Evolutionary conservation across 345 rosid species (phyloP).

Genomic region (Pelargonium nanum): DNA sequence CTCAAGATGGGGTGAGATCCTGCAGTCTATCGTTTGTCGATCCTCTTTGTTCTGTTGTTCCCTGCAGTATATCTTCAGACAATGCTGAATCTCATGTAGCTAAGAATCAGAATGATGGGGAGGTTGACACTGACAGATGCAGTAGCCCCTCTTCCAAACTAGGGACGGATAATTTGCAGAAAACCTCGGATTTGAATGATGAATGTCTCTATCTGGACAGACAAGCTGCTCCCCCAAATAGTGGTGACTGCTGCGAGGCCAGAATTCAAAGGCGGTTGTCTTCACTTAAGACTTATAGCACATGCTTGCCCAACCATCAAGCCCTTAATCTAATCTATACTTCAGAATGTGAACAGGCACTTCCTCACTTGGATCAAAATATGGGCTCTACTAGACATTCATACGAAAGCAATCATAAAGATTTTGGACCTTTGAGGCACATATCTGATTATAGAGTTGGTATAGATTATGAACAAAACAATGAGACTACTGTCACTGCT

Average conservation of each 20-base stretch:
- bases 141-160: conserved; percentile 9
- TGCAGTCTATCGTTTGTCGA: conserved; percentile 29
- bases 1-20: conserved; percentile 35
- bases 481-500: background rate
- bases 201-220: conserved; percentile 12
- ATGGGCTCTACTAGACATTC: conserved; percentile 6
- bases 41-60: conserved; percentile 69
- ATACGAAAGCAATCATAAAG: conserved; percentile 11
- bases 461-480: conserved; percentile 13
- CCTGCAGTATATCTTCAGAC: conserved; percentile 51
- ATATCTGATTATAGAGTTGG: conserved; percentile 9
- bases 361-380: conserved; percentile 8
- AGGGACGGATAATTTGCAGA: conserved; percentile 13
- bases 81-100: conserved; percentile 14
- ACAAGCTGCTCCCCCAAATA: conserved; percentile 12
- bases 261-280: conserved; percentile 24
- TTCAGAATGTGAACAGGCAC: conserved; percentile 7
- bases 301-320: conserved; percentile 14
- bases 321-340: conserved; percentile 6
- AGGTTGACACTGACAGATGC: conserved; percentile 21
- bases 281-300: conserved; percentile 36
- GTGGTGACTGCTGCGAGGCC: conserved; percentile 12
- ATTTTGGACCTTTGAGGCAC: conserved; percentile 6
- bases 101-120: conserved; percentile 15
- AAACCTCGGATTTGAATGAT: conserved; percentile 9